Percentiles rank a stretch among this genome's conserved stretches.
These are phyloP conservation scores for Porphyra umbilicalis DNA, from an alignment of 31 red algal genomes.

Conservation along the genomic window DNA sequence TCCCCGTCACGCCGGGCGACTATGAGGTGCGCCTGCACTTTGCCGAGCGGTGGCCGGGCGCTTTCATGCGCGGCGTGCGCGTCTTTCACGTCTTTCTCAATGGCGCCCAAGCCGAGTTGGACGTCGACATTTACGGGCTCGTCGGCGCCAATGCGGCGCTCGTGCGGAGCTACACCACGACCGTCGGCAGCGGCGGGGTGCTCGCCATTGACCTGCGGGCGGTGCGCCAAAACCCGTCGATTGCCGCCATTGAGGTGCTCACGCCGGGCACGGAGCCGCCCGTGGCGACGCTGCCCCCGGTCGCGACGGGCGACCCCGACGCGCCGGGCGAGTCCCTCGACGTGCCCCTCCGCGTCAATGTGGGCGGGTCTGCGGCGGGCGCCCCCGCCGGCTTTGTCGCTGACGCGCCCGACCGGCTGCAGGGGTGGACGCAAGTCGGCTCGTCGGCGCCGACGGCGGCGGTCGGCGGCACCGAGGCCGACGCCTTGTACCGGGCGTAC, in stretches of 20 bases:
- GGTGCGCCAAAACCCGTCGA: not conserved
- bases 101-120: not conserved
- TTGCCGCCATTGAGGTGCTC: not conserved
- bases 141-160: not conserved
- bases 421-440: conserved; percentile 14
- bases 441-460: conserved; percentile 5
- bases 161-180: not conserved
- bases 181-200: not conserved
- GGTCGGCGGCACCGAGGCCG: conserved; percentile 1
- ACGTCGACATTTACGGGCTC: not conserved
- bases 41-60: not conserved
- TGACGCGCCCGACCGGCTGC: not conserved
- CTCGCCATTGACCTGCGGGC: not conserved
- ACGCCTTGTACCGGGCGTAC: conserved; percentile 31
- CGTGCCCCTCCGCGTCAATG: conserved; percentile 33
- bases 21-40: not conserved
- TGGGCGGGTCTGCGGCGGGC: conserved; percentile 10
- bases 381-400: not conserved
- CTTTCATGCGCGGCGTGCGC: not conserved
- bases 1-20: not conserved
- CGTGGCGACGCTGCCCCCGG: not conserved
- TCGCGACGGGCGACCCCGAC: not conserved
- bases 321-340: not conserved
- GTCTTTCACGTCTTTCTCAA: not conserved
- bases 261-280: not conserved